phyloP scores from a whole-genome alignment of 2,329 filamentous ascomycete genomes.

The Talaromyces pinophilus region DNA sequence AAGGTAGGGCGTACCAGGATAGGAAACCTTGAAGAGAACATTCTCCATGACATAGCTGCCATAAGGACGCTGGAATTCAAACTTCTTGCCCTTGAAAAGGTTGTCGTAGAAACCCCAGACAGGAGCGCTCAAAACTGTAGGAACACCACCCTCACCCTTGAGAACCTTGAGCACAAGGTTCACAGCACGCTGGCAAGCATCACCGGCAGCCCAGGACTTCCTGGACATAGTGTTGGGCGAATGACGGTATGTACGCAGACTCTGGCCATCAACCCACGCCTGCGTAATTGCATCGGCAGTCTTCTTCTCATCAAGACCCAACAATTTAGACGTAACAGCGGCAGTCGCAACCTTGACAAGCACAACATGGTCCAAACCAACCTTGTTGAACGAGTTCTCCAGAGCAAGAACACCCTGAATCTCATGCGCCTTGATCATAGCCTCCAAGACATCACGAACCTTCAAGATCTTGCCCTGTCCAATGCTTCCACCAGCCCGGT shows the following conservation, averaged over 20 bases:
- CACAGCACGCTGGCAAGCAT: constrained; percentile 93
- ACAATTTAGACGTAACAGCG: constrained; percentile 92
- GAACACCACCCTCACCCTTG: constrained; percentile 86
- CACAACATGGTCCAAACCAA: constrained; percentile 95
- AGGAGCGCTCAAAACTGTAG: constrained; percentile 88
- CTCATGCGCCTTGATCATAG: constrained; percentile 98
- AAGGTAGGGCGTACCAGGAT: constrained; percentile 67
- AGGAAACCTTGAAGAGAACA: constrained; percentile 99
- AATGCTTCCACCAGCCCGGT: constrained; percentile 76
- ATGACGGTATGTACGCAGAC: constrained; percentile 94
- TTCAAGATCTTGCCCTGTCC: constrained; percentile 77
- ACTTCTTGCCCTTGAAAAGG: constrained; percentile 92
- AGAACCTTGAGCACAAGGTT: constrained; percentile 88
- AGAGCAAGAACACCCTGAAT: constrained; percentile 96
- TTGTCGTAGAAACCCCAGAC: constrained; percentile 99
- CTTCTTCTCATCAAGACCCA: constrained; percentile 84
- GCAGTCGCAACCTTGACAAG: constrained; percentile 96
- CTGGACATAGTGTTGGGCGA: constrained; percentile 99
- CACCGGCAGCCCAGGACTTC: constrained; percentile 98
- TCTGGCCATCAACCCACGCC: constrained; percentile 96
- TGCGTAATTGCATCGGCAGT: constrained; percentile 95
- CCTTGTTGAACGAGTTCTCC: constrained; percentile 98
- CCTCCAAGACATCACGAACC: constrained; percentile 87
- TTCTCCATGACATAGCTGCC: constrained; percentile 99
- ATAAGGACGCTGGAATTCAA: constrained; percentile 93